Evolutionary conservation across 164 flowering plant genomes (phyloP).

Genomic region (Liriodendron chinense): DNA sequence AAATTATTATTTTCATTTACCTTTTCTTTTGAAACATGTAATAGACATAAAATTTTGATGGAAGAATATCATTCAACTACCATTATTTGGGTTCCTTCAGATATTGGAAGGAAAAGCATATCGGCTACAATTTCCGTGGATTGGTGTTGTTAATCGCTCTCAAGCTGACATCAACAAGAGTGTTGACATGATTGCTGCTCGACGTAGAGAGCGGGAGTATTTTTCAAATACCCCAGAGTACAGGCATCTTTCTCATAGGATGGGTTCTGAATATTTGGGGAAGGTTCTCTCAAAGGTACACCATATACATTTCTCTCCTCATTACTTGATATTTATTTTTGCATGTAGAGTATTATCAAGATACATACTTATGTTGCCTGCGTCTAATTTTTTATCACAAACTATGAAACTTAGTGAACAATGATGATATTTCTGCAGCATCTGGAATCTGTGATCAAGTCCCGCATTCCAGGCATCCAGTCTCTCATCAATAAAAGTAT

Average conservation of each 20-base stretch:
- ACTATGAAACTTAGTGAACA: no score
- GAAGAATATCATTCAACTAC: no score
- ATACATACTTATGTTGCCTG: background rate
- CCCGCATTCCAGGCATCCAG: conserved; percentile 77
- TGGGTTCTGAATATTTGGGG: conserved; percentile 88
- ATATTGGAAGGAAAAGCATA: conserved; percentile 73
- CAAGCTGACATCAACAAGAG: conserved; percentile 86
- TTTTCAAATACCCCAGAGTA: conserved; percentile 69
- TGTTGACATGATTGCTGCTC: conserved; percentile 92
- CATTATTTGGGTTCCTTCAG: conserved; percentile 22
- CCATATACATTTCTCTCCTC: background rate
- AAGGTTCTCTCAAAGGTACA: conserved; percentile 77
- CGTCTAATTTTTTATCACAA: no score
- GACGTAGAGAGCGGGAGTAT: conserved; percentile 76
- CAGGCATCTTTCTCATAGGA: conserved; percentile 68
- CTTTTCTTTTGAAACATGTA: no score
- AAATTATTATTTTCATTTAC: no score
- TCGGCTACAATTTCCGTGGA: conserved; percentile 73
- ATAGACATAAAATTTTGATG: no score
- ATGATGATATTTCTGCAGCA: conserved; percentile 41
- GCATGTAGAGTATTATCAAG: background rate
- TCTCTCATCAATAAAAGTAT: conserved; percentile 69
- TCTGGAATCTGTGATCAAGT: conserved; percentile 75
- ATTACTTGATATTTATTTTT: background rate
- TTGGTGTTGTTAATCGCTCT: conserved; percentile 84